Base-by-base conservation (phyloP, 2,329 filamentous ascomycete species). In the Penicillium sp. region DNA sequence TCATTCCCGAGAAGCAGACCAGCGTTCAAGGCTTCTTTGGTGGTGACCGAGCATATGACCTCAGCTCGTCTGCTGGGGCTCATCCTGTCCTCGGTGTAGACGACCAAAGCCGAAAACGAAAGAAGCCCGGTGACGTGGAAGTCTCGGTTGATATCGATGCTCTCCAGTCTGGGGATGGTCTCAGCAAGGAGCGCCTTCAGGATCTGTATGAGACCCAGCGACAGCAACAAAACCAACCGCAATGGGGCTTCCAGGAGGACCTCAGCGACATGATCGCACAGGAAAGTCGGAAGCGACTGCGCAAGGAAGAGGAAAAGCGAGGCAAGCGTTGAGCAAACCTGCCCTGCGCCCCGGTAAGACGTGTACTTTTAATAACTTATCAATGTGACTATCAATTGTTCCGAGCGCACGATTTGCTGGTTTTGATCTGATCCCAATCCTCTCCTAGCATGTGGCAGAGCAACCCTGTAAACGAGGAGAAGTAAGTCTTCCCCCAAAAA, bases 71-170 rank as follows among this genome's bases (percentile, higher is more conserved):
- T 29, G 74, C 78, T 51, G 71, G 75, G 24, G 73, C 76, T 50
- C 69, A 88, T 51, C 86, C 87, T 1, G 80, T 94, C 3, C 80
- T 98, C 4, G 93, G 90, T 9, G 79, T 82, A 54, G 88, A 94
- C 25, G 86, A 90, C 49, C 82, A 90, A 47, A 77, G 67, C 46
- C 75, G 88, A 61, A 93, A 94, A 73, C 81, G 89, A 62, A 98
- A 97, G 82, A 95, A 96, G 79, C 90, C 87, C 4, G 93, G 91
- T 36, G 93, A 98, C 66, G 81, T 98, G 25, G 93, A 98, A 58
- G 86, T 97, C 27, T 88, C 90, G 25, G 82, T 98, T 54, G 90
- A 97, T 61, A 82, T 88, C 4, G 91, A 97, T 64, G 79, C 85
- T 34, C 69, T 98, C 51, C 82, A 82, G 55, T 77, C 80, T 36